These are phyloP conservation scores for Murraya koenigii DNA, from an alignment of 345 rosid species.

Conservation along the genomic window DNA sequence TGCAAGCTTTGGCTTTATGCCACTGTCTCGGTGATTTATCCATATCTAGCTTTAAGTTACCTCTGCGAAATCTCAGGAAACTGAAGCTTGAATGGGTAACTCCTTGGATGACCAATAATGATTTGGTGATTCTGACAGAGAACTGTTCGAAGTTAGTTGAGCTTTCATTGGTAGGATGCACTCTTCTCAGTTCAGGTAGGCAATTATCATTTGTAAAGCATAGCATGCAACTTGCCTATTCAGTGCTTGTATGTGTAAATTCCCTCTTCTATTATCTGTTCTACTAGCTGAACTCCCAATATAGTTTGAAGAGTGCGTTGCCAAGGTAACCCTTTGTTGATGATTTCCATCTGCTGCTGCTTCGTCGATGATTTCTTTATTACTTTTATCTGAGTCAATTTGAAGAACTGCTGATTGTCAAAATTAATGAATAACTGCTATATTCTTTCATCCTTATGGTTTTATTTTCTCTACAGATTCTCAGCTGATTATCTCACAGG, in stretches of 20 bases:
- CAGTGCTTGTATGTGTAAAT: not conserved
- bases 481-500: conserved; percentile 54
- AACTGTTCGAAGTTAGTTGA: conserved; percentile 54
- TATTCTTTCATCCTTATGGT: conserved; percentile 1
- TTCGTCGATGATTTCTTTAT: not conserved
- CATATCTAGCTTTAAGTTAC: conserved; percentile 43
- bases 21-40: conserved; percentile 82
- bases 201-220: conserved; percentile 4
- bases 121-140: conserved; percentile 56
- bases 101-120: conserved; percentile 68
- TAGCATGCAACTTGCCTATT: not conserved
- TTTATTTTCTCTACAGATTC: conserved; percentile 39
- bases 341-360: not conserved
- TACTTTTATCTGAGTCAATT: not conserved
- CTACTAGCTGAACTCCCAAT: not conserved
- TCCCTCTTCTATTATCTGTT: not conserved
- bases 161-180: conserved; percentile 62
- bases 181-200: conserved; percentile 58
- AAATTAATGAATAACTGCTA: not conserved
- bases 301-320: not conserved
- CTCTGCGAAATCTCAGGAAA: conserved; percentile 47
- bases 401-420: not conserved
- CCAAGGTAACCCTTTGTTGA: not conserved
- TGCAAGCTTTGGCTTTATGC: conserved; percentile 54
- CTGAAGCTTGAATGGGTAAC: conserved; percentile 71